Percentiles rank a stretch among this genome's conserved stretches.
phyloP scores from a whole-genome alignment of 225 moss, liverwort and hornwort genomes.

The Marchantia polymorpha region DNA sequence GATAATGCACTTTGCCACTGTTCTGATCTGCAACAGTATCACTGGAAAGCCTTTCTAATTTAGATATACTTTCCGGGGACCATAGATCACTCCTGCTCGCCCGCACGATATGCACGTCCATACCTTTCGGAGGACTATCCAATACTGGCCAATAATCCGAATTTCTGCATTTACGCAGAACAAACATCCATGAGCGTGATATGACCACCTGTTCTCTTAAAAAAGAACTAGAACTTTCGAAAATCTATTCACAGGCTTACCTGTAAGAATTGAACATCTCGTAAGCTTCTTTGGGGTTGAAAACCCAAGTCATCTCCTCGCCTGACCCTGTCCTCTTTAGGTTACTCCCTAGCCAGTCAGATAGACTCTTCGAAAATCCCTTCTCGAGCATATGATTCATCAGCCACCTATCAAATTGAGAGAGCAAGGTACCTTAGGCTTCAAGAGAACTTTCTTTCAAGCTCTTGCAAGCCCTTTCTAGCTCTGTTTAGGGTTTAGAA shows the following conservation, averaged over 20 bases:
- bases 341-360: constrained; percentile 97
- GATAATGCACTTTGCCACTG: constrained; percentile 54
- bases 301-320: constrained; percentile 90
- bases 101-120: constrained; percentile 68
- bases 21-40: constrained; percentile 24
- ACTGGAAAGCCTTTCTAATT: constrained; percentile 39
- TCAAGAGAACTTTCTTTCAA: background rate
- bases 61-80: constrained; percentile 58
- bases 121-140: constrained; percentile 64
- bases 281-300: constrained; percentile 67
- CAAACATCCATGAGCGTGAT: background rate
- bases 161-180: constrained; percentile 42
- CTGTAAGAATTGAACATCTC: constrained; percentile 84
- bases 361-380: constrained; percentile 74
- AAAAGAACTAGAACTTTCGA: background rate
- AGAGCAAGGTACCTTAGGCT: constrained; percentile 1
- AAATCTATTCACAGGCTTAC: background rate
- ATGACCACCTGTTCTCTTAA: no score
- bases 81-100: constrained; percentile 78
- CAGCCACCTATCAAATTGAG: constrained; percentile 61
- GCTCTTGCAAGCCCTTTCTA: background rate
- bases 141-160: constrained; percentile 71
- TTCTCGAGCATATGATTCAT: constrained; percentile 55
- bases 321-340: constrained; percentile 58
- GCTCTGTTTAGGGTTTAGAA: no score